Base-by-base conservation (phyloP, 306 rosid genomes). In the Senna siamea region DNA sequence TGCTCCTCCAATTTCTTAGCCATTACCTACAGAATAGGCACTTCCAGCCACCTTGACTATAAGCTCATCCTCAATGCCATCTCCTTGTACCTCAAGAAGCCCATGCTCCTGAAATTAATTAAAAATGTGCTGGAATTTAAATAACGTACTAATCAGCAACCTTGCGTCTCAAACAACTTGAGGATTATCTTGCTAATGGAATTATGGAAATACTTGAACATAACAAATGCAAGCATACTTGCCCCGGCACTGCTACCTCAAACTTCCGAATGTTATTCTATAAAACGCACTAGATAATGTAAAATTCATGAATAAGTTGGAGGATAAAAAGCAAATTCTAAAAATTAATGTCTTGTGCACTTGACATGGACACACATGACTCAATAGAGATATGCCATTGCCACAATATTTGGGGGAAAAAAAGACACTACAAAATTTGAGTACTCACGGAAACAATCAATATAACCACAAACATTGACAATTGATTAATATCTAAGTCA, bases 11-110 rank as follows among this genome's bases (percentile, higher is more conserved):
- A 64, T 65, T 77, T 55, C 75, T 61, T 41, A 63, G 73, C 43
- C 52, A 57, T 79, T 57, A 51, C 66, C 87, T 43, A 22, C 65
- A 44, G 97, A 75, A 81, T 93, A 93, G 32, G 98, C 91, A 82
- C 98, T 93, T 74, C 97, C 96, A 9, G 98, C 97, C 80, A 93
- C 98, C 77, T 76, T 79, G 74, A 93, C 87, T 46, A 88, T 77
- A 77, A 89, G 87, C 62, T 89, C 91, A 66, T 88, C 88, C 74
- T 87, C 97, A 9, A 17, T 15, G 50, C 5, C 48, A 72, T 56
- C 82, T 41, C 79, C 85, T 62, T 58, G 86, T 53, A 8, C 74
- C 72, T 77, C 75, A 22, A 26, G 50, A 69, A 72, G 69, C 59
- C 46, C 69, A 18, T 44, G 81, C 11, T 67, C 89, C 93, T 85